Evolutionary conservation across 768 basidiomycete genomes (phyloP), one percentile per base, ranked within the genome.

Genomic region (Kwoniella pini): DNA sequence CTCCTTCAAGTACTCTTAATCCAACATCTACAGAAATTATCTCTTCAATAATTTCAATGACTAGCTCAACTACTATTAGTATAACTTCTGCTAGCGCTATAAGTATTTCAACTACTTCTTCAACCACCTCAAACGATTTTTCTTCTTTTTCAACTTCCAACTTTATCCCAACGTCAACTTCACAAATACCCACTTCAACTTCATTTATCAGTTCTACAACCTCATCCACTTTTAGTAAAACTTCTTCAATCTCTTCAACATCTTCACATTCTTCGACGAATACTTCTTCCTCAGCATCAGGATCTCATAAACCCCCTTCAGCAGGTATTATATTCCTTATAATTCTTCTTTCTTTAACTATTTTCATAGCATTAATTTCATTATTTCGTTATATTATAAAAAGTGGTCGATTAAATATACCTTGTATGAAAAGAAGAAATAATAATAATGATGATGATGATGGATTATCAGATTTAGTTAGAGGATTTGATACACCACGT

Each of bases 311-410:
- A 4, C 59, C 59, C 12, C 52, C 53, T 31, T 61, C 59, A 0
- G 59, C 59, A 27, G 52, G 51, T 13, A 40, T 61, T 27, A 61
- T 61, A 9, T 61, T 61, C 45, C 52, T 61, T 7, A 53, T 53
- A 15, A 54, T 61, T 36, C 33, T 61, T 2, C 52, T 61, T 1
- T 31, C 52, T 28, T 38, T 61, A 12, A 52, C 43, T 5, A 21
- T 61, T 10, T 61, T 61, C 43, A 33, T 46, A 15, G 52, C 53
- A 12, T 10, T 61, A 3, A 33, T 19, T 3, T 55, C 60, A 1
- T 13, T 43, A 24, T 38, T 56, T 15, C 28, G 54, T 1, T 55
- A 55, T 36, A 2, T 62, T 13, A 19, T 62, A 17, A 54, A 44
- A 17, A 39, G 39, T 1, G 44, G 51, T 26, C 12, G 52, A 19